Evolutionary conservation across 2,329 filamentous ascomycete genomes (phyloP).

Genomic region (Phialocephala subalpina): DNA sequence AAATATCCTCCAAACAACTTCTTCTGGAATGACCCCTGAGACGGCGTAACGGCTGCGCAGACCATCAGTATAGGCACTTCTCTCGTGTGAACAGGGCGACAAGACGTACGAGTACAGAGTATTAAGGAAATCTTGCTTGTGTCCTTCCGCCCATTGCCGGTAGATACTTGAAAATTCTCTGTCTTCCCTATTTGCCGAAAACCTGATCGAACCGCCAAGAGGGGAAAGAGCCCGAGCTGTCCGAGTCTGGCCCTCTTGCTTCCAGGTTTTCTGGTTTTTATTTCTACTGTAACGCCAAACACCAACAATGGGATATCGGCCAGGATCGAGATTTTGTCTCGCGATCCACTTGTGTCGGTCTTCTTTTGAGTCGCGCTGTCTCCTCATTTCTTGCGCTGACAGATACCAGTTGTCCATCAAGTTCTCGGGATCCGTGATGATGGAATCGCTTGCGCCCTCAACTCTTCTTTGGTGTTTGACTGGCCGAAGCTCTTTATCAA

Average conservation of each 20-base stretch:
- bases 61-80: background rate
- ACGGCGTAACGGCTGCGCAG: slow-evolving; percentile 3
- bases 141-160: slow-evolving; percentile 18
- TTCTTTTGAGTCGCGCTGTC: slow-evolving; percentile 19
- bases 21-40: slow-evolving; percentile 23
- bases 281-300: slow-evolving; percentile 14
- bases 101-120: slow-evolving; percentile 20
- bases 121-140: slow-evolving; percentile 19
- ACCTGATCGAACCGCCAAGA: slow-evolving; percentile 1
- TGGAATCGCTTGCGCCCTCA: slow-evolving; percentile 14
- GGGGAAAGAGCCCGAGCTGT: slow-evolving; percentile 13
- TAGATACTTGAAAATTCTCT: slow-evolving; percentile 27
- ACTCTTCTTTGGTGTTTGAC: slow-evolving; percentile 11
- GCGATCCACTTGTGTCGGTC: slow-evolving; percentile 16
- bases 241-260: slow-evolving; percentile 4
- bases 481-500: slow-evolving; percentile 25
- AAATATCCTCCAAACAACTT: slow-evolving; percentile 27
- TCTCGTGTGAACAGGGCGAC: background rate
- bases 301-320: slow-evolving; percentile 3
- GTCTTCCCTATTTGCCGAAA: slow-evolving; percentile 22
- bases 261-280: slow-evolving; percentile 13
- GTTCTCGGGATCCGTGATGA: slow-evolving; percentile 24
- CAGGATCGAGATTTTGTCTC: slow-evolving; percentile 21
- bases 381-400: slow-evolving; percentile 12
- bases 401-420: slow-evolving; percentile 30